Evolutionary conservation across 345 rosid genomes (phyloP).

Genomic region (Brassica napus): DNA sequence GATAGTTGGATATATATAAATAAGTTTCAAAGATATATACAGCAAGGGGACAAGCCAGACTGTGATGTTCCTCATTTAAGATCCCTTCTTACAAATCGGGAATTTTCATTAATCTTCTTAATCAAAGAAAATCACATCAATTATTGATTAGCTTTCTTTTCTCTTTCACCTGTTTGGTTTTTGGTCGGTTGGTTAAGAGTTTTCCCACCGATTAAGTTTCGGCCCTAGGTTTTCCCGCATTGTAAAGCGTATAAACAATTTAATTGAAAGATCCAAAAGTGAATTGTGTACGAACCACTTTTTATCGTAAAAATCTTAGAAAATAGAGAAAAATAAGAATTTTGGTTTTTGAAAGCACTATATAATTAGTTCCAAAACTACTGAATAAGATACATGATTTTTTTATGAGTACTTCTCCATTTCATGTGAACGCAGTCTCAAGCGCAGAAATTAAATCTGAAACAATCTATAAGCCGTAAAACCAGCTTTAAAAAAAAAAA

Average conservation of each 20-base stretch:
- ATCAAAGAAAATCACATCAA: neutral
- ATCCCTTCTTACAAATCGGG: conserved; percentile 12
- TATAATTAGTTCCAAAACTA: neutral
- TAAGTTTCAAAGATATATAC: neutral
- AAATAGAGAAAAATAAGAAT: neutral
- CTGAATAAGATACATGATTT: neutral
- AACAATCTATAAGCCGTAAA: neutral
- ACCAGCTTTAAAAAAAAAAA: neutral
- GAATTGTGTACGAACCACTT: neutral
- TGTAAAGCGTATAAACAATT: neutral
- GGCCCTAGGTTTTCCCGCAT: neutral
- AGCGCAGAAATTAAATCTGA: neutral
- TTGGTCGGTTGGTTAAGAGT: conserved; percentile 27
- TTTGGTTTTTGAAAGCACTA: neutral
- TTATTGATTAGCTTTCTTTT: conserved; percentile 18
- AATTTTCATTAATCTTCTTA: neutral
- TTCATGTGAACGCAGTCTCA: neutral
- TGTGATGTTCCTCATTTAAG: conserved; percentile 29
- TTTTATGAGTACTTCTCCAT: neutral
- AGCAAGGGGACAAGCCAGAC: conserved; percentile 31
- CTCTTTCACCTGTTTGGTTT: conserved; percentile 9
- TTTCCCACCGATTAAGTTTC: conserved; percentile 6
- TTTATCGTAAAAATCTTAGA: neutral
- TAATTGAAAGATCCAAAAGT: neutral
- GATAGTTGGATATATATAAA: neutral